These are phyloP conservation scores for Melocanna baccifera DNA, from an alignment of 176 grass and related monocot genomes.

Conservation along the genomic window DNA sequence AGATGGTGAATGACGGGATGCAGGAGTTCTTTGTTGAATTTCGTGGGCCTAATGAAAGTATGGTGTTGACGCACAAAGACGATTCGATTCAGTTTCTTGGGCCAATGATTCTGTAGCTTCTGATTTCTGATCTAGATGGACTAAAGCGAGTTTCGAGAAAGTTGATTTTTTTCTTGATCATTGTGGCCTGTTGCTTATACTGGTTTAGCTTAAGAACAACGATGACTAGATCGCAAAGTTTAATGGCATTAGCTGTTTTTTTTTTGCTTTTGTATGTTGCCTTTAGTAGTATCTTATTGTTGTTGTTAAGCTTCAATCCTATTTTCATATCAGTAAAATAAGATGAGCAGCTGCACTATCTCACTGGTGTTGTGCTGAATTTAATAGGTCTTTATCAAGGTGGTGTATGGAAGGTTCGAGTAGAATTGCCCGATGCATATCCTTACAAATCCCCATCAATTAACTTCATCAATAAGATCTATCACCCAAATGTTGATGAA, in stretches of 20 bases:
- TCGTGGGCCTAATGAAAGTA: constrained; percentile 83
- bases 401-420: constrained; percentile 85
- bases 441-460: constrained; percentile 91
- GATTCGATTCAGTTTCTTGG: neutral
- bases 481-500: constrained; percentile 93
- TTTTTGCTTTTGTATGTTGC: neutral
- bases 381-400: constrained; percentile 79
- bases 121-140: constrained; percentile 15
- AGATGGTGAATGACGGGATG: constrained; percentile 96
- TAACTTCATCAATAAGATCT: constrained; percentile 92
- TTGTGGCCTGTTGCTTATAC: neutral
- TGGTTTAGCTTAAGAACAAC: neutral
- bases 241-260: neutral
- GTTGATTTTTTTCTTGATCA: neutral
- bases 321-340: neutral
- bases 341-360: neutral
- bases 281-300: neutral
- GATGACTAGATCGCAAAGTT: constrained; percentile 1
- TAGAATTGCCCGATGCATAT: constrained; percentile 82
- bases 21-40: constrained; percentile 96
- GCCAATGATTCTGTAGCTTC: neutral
- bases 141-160: neutral
- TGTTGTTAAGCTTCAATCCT: neutral
- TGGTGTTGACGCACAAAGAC: neutral
- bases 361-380: constrained; percentile 17